Evolutionary conservation across 2,329 filamentous ascomycete genomes (phyloP), one percentile per base, ranked within the genome.

Genomic region (Aspergillus piperis): DNA sequence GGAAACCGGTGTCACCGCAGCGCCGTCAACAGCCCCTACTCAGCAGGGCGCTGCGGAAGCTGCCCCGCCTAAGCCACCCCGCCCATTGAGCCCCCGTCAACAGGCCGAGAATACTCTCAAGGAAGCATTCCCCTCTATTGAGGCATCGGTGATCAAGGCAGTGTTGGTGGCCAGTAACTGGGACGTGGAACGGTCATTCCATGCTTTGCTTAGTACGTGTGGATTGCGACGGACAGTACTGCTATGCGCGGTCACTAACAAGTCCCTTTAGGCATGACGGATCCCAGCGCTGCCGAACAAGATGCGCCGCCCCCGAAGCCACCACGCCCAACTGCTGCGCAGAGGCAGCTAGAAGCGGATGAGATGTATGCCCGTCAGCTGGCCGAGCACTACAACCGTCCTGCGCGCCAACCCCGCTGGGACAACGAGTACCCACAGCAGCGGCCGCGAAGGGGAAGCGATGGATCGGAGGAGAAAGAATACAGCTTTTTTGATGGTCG

Each of bases 321-420:
- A 27, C 92, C 92, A n/a, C 86, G 91, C 52, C 91, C 92, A 7
- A 79, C 83, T 64, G 82, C 86, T 47, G 84, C 88, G 10, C 86
- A 89, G 76, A 89, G 85, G 63, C 95, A 99, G 79, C 74, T 99
- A 57, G 92, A 96, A 77, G 88, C 91, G 38, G 94, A 98, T 76
- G 94, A 97, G 76, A 82, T 89, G 66, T 96, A 96, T 77, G 94
- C 94, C 36, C 90, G 95, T 63, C 93, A 96, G 77, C 86, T 99
- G 32, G 93, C 94, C 2, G 90, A 97, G 76, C 92, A 97, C 69
- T 98, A 93, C 78, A 88, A 91, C 59, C 74, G 72, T 50, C 72
- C 69, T 42, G 69, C 70, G 60, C 69, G 74, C 66, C 68, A 73
- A 64, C 62, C 72, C 32, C 64, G 68, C 32, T 69, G 68, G 60